phyloP scores from a whole-genome alignment of 2,329 filamentous ascomycete species.

The Pseudomassariella vexata region DNA sequence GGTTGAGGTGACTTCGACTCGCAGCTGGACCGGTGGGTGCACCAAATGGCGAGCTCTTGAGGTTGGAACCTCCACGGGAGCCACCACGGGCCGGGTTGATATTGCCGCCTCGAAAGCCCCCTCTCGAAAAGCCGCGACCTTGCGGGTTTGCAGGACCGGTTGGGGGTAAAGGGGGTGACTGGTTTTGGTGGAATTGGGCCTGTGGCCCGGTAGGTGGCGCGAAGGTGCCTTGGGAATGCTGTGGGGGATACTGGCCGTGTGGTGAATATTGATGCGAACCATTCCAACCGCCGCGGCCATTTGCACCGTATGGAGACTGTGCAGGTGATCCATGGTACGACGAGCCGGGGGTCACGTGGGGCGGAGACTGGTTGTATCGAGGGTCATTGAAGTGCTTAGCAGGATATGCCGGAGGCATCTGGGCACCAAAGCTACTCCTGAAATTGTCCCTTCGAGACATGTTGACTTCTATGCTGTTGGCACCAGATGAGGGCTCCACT shows the following conservation, averaged over 20 bases:
- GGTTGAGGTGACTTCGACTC: slow-evolving; percentile 17
- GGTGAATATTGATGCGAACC: slow-evolving; percentile 37
- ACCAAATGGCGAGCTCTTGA: slow-evolving; percentile 25
- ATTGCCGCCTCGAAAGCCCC: slow-evolving; percentile 53
- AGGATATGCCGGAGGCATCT: slow-evolving; percentile 26
- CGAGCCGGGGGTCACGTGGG: slow-evolving; percentile 47
- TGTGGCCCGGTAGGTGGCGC: slow-evolving; percentile 47
- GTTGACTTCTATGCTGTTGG: slow-evolving; percentile 45
- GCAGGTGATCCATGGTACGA: slow-evolving; percentile 53
- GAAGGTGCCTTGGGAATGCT: slow-evolving; percentile 52
- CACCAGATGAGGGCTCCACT: slow-evolving; percentile 34
- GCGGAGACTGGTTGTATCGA: slow-evolving; percentile 43
- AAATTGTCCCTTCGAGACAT: slow-evolving; percentile 32
- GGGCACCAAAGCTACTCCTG: slow-evolving; percentile 31
- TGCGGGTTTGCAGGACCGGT: slow-evolving; percentile 52
- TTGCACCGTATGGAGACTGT: slow-evolving; percentile 52
- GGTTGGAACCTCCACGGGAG: slow-evolving; percentile 45
- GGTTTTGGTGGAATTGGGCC: slow-evolving; percentile 47
- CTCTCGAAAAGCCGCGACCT: slow-evolving; percentile 39
- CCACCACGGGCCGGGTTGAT: slow-evolving; percentile 44
- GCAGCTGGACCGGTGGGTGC: slow-evolving; percentile 10
- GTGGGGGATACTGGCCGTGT: slow-evolving; percentile 52
- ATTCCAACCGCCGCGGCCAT: slow-evolving; percentile 45
- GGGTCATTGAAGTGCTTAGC: slow-evolving; percentile 32
- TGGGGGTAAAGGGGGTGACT: slow-evolving; percentile 50